A percentile compares a stretch with the other conserved stretches of the same genome.
Evolutionary conservation across 2,329 filamentous ascomycete genomes (phyloP).

Genomic region (Penicillium sp.): DNA sequence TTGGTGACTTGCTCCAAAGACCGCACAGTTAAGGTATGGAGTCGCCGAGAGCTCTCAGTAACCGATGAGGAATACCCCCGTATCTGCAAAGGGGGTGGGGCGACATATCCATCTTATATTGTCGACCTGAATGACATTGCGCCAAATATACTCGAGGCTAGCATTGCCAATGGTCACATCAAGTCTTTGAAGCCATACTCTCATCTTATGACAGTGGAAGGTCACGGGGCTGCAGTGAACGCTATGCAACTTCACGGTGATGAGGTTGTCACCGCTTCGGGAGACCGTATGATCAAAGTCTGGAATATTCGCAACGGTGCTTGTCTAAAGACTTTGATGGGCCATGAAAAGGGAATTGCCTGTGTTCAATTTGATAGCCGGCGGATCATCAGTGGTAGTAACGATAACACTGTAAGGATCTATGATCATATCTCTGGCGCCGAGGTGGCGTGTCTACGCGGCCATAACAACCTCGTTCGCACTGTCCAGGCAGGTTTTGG

Average conservation of each 20-base stretch:
- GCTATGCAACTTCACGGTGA: conserved; percentile 87
- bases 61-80: conserved; percentile 51
- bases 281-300: conserved; percentile 89
- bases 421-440: conserved; percentile 85
- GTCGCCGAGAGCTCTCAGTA: conserved; percentile 67
- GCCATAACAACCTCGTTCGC: conserved; percentile 82
- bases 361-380: conserved; percentile 96
- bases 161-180: conserved; percentile 46
- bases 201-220: conserved; percentile 77
- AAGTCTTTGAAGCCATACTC: conserved; percentile 66
- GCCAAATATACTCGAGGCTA: conserved; percentile 47
- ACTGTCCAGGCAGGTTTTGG: conserved; percentile 96
- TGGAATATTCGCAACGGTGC: conserved; percentile 86
- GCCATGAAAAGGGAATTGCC: conserved; percentile 93
- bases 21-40: conserved; percentile 96
- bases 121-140: conserved; percentile 53
- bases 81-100: conserved; percentile 46
- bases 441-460: conserved; percentile 84
- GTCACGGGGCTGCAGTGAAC: conserved; percentile 91
- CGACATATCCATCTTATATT: conserved; percentile 58
- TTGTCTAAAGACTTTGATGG: conserved; percentile 77
- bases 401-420: conserved; percentile 93
- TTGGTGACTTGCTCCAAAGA: conserved; percentile 98
- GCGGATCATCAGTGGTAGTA: conserved; percentile 92
- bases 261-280: conserved; percentile 91